Evolutionary conservation across 208 protist genomes (phyloP).

Genomic region (Crithidia bombi): DNA sequence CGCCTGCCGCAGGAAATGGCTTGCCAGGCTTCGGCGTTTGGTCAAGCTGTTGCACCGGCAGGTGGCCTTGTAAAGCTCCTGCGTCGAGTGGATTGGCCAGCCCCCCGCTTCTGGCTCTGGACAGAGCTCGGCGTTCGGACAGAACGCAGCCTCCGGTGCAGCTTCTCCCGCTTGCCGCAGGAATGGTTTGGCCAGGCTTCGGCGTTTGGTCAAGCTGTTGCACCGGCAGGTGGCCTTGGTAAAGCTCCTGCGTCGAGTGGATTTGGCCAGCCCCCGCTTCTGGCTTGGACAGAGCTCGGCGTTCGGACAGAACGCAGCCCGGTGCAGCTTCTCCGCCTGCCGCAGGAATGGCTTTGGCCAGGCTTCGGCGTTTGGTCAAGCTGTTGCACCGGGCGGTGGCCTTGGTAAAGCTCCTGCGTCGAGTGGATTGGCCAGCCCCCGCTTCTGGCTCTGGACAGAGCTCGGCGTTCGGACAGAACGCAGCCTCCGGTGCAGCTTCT

Average conservation of each 20-base stretch:
- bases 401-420: no score
- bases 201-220: background rate
- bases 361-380: background rate
- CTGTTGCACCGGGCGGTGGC: background rate
- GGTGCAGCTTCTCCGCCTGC: background rate
- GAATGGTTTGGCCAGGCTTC: background rate
- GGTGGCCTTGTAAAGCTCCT: no score
- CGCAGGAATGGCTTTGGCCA: background rate
- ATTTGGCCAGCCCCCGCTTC: background rate
- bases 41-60: background rate
- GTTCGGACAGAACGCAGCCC: background rate
- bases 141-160: background rate
- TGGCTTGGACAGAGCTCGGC: background rate
- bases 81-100: slow-evolving; percentile 1
- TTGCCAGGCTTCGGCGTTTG: background rate
- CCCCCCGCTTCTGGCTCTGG: background rate
- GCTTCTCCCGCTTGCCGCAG: no score
- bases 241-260: background rate
- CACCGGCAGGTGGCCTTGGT: background rate
- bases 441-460: background rate
- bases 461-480: background rate
- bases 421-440: background rate
- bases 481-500: background rate
- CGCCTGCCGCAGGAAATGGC: background rate
- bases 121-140: background rate